A percentile compares a stretch with the other conserved stretches of the same genome.
These are phyloP conservation scores for Ophiostoma tasmaniense DNA, from an alignment of 2,329 filamentous ascomycete species.

Conservation along the genomic window DNA sequence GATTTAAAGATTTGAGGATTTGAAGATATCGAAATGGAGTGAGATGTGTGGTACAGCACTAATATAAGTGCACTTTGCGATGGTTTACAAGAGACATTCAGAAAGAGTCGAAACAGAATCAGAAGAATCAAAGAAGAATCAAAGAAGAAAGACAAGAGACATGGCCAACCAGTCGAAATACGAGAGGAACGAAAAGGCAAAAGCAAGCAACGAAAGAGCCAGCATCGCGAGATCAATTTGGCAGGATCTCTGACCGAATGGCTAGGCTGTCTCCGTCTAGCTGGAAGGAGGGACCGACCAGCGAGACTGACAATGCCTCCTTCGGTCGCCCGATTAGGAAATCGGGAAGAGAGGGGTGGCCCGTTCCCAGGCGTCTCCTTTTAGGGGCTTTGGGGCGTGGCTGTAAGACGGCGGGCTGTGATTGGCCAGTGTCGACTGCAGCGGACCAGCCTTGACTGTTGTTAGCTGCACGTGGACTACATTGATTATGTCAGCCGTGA, in stretches of 20 bases:
- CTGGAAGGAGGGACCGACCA: constrained; percentile 18
- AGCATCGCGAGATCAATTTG: constrained; percentile 14
- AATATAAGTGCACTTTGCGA: neutral
- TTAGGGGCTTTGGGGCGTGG: constrained; percentile 9
- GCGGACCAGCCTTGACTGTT: neutral
- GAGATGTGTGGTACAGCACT: neutral
- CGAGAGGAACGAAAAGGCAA: neutral
- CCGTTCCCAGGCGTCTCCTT: neutral
- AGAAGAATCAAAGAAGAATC: no score
- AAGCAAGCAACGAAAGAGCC: neutral
- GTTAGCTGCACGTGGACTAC: neutral
- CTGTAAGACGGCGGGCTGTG: neutral
- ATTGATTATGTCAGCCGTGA: neutral
- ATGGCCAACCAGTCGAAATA: no score
- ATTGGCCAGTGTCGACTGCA: neutral
- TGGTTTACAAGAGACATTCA: neutral
- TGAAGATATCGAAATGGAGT: neutral
- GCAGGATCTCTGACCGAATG: constrained; percentile 12
- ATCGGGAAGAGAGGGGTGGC: constrained; percentile 16
- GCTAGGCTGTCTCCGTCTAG: constrained; percentile 10
- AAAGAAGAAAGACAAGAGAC: neutral
- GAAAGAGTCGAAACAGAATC: no score
- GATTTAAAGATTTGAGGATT: neutral
- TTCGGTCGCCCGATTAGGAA: constrained; percentile 20
- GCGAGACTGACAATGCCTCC: constrained; percentile 13